Conservation (phyloP, 2,329 filamentous ascomycete species). For the Nemania sp. region DNA sequence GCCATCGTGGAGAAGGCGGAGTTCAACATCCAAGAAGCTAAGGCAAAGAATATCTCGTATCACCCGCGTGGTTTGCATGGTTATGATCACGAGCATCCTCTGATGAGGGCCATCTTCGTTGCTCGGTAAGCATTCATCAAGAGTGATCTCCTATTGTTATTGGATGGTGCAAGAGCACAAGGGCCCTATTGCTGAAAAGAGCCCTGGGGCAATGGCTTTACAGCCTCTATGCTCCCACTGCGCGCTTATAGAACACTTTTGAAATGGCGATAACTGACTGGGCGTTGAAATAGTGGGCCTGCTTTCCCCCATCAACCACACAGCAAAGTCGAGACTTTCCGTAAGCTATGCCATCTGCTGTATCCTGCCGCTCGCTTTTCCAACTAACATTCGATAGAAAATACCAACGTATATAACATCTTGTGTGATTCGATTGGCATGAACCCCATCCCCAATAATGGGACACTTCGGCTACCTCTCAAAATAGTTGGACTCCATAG, state of each 20-base stretch:
- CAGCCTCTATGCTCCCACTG: not conserved
- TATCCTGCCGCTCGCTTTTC: not conserved
- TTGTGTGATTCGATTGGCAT: constrained; percentile 86
- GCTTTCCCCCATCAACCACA: constrained; percentile 87
- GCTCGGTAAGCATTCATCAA: constrained; percentile 54
- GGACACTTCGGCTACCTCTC: constrained; percentile 76
- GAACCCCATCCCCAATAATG: constrained; percentile 78
- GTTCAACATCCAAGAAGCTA: constrained; percentile 72
- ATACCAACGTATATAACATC: constrained; percentile 93
- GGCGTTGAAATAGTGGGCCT: constrained; percentile 59
- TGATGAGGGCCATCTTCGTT: constrained; percentile 96
- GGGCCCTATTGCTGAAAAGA: not conserved
- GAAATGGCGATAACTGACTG: not conserved
- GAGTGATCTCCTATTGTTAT: not conserved
- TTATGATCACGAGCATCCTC: constrained; percentile 90
- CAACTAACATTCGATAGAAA: constrained; percentile 63
- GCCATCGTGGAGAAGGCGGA: constrained; percentile 82
- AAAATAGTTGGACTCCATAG: constrained; percentile 66
- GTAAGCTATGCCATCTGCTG: constrained; percentile 58
- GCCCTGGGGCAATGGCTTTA: not conserved
- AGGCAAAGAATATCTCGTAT: constrained; percentile 69
- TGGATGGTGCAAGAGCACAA: not conserved
- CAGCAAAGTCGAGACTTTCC: constrained; percentile 78
- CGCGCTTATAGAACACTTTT: not conserved
- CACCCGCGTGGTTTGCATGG: constrained; percentile 86